These are phyloP conservation scores for Suillus luteus DNA, from an alignment of 768 basidiomycete species.

Conservation along the genomic window DNA sequence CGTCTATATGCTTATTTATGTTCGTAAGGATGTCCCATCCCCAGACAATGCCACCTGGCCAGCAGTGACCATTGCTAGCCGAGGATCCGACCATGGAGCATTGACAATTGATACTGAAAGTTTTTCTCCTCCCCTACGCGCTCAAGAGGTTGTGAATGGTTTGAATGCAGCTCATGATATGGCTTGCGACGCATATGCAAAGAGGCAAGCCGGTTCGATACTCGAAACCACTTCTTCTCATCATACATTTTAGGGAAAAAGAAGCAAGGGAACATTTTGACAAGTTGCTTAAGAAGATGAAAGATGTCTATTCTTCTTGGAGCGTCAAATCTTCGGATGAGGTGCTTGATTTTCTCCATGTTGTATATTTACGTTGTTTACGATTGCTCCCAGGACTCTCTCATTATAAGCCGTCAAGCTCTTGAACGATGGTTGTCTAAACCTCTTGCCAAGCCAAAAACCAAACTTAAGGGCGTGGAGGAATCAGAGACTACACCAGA, in stretches of 20 bases:
- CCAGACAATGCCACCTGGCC: conserved; percentile 18
- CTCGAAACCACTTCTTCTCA: conserved; percentile 9
- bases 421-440: conserved; percentile 63
- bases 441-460: conserved; percentile 25
- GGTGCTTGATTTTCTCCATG: conserved; percentile 37
- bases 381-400: conserved; percentile 45
- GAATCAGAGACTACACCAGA: conserved; percentile 24
- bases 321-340: conserved; percentile 45
- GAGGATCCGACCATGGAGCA: conserved; percentile 12
- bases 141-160: conserved; percentile 50
- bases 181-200: conserved; percentile 50
- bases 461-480: conserved; percentile 20
- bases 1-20: conserved; percentile 95
- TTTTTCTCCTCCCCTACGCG: conserved; percentile 55
- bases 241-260: conserved; percentile 41
- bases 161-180: conserved; percentile 59
- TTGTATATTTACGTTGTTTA: conserved; percentile 7
- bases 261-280: conserved; percentile 46
- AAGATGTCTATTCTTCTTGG: conserved; percentile 67
- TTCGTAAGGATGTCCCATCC: conserved; percentile 40
- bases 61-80: conserved; percentile 19
- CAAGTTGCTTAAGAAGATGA: conserved; percentile 52
- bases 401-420: conserved; percentile 61
- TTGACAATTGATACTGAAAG: conserved; percentile 12
- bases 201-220: conserved; percentile 42